A percentile compares a stretch with the other conserved stretches of the same genome.
These are phyloP conservation scores for Suhomyces maxii DNA, from an alignment of 1,139 yeast species.

Conservation along the genomic window DNA sequence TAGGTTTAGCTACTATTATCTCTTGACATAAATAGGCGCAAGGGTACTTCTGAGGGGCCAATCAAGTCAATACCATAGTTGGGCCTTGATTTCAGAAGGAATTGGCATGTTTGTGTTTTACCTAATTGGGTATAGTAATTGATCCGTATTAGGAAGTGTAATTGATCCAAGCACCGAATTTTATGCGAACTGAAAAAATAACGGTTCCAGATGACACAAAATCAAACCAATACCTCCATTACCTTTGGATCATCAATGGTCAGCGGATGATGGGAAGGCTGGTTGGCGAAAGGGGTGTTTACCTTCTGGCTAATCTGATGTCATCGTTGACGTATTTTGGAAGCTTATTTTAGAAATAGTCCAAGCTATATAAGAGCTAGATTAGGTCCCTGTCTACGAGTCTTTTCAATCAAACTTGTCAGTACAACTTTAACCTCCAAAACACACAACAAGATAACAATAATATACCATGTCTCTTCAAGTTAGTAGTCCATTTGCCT, in stretches of 20 bases:
- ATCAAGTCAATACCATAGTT: background rate
- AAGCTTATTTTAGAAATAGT: too few relatives aligned
- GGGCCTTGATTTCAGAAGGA: background rate
- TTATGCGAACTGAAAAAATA: slow-evolving; percentile 1
- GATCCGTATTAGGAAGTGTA: slow-evolving; percentile 13
- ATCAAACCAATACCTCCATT: background rate
- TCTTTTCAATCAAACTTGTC: too few relatives aligned
- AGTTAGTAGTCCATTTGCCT: slow-evolving; percentile 14
- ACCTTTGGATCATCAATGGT: background rate
- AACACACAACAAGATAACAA: background rate
- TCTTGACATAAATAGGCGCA: background rate
- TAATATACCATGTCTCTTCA: slow-evolving; percentile 18
- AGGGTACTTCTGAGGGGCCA: background rate
- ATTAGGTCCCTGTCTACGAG: background rate
- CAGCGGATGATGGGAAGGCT: slow-evolving; percentile 5
- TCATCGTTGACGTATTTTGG: background rate
- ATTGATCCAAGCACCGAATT: slow-evolving; percentile 8
- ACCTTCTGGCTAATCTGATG: background rate
- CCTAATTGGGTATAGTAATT: slow-evolving; percentile 17
- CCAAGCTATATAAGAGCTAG: background rate
- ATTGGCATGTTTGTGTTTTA: slow-evolving; percentile 4
- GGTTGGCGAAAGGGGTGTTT: slow-evolving; percentile 5
- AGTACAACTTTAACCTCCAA: background rate
- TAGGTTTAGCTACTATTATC: background rate
- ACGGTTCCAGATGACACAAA: slow-evolving; percentile 6